Conservation (phyloP, 345 rosid species). For the Boechera divaricarpa region DNA sequence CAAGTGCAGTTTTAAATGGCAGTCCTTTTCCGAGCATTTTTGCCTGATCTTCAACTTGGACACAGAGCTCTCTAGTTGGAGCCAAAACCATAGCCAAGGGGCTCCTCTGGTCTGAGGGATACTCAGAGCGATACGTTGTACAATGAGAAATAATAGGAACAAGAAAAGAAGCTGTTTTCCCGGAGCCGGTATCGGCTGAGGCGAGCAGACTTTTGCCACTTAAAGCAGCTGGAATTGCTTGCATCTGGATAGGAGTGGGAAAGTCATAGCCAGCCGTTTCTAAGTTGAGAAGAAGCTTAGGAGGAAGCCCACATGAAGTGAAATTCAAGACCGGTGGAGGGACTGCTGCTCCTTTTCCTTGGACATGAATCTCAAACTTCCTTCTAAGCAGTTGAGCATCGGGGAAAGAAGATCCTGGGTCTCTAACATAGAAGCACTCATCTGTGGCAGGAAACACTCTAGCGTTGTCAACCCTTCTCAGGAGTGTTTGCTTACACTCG, state of each 20-base stretch:
- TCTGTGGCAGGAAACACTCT: constrained; percentile 61
- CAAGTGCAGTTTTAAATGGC: constrained; percentile 92
- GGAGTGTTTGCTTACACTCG: constrained; percentile 71
- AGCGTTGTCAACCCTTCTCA: constrained; percentile 45
- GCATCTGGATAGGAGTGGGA: constrained; percentile 93
- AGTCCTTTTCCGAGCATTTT: constrained; percentile 90
- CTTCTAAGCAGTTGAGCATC: constrained; percentile 61
- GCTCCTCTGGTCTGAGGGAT: constrained; percentile 45
- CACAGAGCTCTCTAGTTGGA: constrained; percentile 90
- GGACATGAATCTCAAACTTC: constrained; percentile 72
- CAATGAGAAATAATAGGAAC: constrained; percentile 75
- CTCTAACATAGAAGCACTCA: constrained; percentile 81
- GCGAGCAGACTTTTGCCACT: constrained; percentile 70
- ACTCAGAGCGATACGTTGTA: constrained; percentile 48
- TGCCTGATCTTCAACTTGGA: constrained; percentile 92
- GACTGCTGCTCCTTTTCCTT: constrained; percentile 61
- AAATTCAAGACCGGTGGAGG: constrained; percentile 73
- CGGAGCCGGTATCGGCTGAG: constrained; percentile 87
- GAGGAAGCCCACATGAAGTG: constrained; percentile 57
- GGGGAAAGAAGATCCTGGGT: constrained; percentile 45
- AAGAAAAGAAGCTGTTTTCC: constrained; percentile 90
- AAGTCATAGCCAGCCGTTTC: constrained; percentile 73
- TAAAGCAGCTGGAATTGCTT: constrained; percentile 83
- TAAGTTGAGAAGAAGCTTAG: constrained; percentile 69
- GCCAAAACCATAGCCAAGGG: constrained; percentile 75